phyloP scores from a whole-genome alignment of 2,329 filamentous ascomycete genomes.

The Colletotrichum sp. region DNA sequence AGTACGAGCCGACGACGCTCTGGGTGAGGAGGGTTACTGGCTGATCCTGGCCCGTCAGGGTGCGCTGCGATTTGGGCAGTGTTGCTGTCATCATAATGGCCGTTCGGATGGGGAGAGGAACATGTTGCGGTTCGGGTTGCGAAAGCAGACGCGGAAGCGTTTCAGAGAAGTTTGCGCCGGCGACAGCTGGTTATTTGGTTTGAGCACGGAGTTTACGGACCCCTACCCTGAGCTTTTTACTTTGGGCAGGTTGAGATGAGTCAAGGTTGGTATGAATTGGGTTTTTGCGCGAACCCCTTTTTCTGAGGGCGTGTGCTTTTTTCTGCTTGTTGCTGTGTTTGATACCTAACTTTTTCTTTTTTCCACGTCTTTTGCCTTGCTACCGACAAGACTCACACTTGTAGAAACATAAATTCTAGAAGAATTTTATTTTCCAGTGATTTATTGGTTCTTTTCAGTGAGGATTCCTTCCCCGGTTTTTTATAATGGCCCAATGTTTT shows the following conservation, averaged over 20 bases:
- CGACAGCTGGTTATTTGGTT: background rate
- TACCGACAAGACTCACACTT: background rate
- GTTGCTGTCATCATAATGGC: background rate
- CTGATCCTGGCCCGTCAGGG: slow-evolving; percentile 30
- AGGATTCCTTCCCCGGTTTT: background rate
- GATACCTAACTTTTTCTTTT: slow-evolving; percentile 1
- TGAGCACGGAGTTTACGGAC: slow-evolving; percentile 4
- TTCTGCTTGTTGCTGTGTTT: background rate
- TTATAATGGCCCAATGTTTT: background rate
- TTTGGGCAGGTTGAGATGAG: background rate
- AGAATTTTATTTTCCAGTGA: background rate
- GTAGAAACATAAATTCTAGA: background rate
- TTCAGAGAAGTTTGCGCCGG: slow-evolving; percentile 11
- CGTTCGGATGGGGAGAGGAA: background rate
- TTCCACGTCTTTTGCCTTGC: background rate
- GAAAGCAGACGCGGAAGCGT: slow-evolving; percentile 1
- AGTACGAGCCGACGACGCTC: slow-evolving; percentile 69
- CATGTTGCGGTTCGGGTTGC: background rate
- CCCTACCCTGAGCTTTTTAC: background rate
- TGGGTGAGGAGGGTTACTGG: slow-evolving; percentile 82
- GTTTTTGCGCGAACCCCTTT: background rate
- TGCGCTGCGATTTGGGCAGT: background rate
- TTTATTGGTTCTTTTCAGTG: background rate
- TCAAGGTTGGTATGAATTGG: background rate
- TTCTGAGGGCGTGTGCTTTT: background rate